Evolutionary conservation across 1,284 basidiomycete genomes (phyloP), one percentile per base, ranked within the genome.

Genomic region (Entoloma clypeatum): DNA sequence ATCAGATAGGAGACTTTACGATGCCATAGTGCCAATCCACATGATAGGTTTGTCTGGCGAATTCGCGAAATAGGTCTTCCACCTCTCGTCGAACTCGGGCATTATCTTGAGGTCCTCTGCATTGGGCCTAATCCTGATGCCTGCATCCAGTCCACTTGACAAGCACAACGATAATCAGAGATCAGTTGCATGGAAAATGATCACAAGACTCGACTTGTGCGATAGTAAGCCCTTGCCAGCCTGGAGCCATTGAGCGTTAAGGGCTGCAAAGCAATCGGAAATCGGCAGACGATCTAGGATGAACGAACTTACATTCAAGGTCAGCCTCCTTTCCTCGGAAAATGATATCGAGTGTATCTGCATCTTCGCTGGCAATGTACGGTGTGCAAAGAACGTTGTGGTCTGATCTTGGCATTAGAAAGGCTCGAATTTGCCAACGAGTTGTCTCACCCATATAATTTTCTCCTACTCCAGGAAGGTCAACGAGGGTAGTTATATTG

Each of bases 381-480:
- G 61, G 58, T 1, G 53, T 14, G 43, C 63, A 60, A 8, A 57
- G 36, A 9, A 61, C 49, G 24, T 65, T 59, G 48, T 77, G 75
- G 45, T 75, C 75, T 76, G 44, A 6, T 6, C 39, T 9, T 14
- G 4, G 24, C 7, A 21, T 24, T 24, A 27, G 25, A 14, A 28
- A 22, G 19, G 17, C 10, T n/a, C 11, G 18, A 10, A 19, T 24
- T 18, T 16, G 14, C 13, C 25, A 5, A 31, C 3, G 9, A 14
- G 13, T 13, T 10, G 5, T 32, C 23, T 41, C 35, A 55, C 56
- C 54, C 47, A 69, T 62, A 43, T 69, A 74, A 10, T 67, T 61
- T 45, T 75, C 69, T 7, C 78, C 77, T 0, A 80, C 75, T 1
- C 74, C 74, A 3, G 68, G 69, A 1, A 78, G 55, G 31, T 75